These are phyloP conservation scores for Lenzites betulinus DNA, from an alignment of 768 basidiomycete species.

Conservation along the genomic window DNA sequence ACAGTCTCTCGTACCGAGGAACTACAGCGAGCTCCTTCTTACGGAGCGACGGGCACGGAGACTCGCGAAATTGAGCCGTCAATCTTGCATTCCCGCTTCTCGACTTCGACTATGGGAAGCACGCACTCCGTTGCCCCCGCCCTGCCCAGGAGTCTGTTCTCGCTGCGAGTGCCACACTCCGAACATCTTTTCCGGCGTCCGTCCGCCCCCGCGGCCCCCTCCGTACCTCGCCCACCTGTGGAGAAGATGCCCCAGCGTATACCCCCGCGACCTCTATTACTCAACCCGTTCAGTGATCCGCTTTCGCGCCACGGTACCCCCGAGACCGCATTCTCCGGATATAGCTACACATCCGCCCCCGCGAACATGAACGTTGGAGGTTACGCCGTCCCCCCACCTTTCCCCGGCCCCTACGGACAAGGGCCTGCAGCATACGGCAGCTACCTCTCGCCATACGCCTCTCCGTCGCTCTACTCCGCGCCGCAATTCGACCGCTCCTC, in stretches of 20 bases:
- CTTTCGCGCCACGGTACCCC: constrained; percentile 20
- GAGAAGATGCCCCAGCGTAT: neutral
- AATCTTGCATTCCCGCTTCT: constrained; percentile 3
- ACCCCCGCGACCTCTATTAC: constrained; percentile 6
- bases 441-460: neutral
- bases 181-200: neutral
- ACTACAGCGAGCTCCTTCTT: neutral
- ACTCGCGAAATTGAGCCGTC: neutral
- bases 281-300: constrained; percentile 22
- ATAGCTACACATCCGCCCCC: constrained; percentile 5
- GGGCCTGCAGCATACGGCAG: neutral
- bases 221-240: neutral
- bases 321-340: constrained; percentile 10
- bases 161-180: neutral
- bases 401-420: neutral
- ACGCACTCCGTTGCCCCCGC: neutral
- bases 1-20: neutral
- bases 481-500: neutral
- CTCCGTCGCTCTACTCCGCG: neutral
- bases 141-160: neutral
- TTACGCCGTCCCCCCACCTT: neutral
- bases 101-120: constrained; percentile 11
- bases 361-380: neutral
- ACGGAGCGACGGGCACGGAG: constrained; percentile 9
- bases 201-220: neutral